These are phyloP conservation scores for Parasarocladium wereldwijsianum DNA, from an alignment of 2,329 filamentous ascomycete genomes.

Conservation along the genomic window DNA sequence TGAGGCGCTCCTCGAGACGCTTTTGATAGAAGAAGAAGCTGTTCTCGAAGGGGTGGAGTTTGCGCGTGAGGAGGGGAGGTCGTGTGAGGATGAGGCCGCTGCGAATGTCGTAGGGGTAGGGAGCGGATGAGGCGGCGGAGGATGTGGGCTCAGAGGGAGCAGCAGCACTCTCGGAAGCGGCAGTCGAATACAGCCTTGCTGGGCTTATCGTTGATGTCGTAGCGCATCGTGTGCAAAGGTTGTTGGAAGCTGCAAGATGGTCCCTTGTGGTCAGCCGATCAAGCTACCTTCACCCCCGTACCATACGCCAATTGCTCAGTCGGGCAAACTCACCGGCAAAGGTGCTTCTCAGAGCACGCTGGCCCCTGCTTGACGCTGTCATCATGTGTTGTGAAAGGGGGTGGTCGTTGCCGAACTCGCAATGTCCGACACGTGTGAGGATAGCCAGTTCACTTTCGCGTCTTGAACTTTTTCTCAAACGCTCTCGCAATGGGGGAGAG, in stretches of 20 bases:
- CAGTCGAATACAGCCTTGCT: slow-evolving; percentile 17
- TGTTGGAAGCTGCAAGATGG: slow-evolving; percentile 14
- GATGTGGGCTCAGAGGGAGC: slow-evolving; percentile 9
- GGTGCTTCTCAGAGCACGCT: slow-evolving; percentile 31
- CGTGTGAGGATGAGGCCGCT: slow-evolving; percentile 74
- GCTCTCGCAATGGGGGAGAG: background rate
- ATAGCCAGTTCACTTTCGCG: slow-evolving; percentile 5
- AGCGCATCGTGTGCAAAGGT: slow-evolving; percentile 23
- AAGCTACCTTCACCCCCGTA: slow-evolving; percentile 8
- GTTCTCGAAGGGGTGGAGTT: slow-evolving; percentile 77
- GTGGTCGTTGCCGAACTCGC: slow-evolving; percentile 7
- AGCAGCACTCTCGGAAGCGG: slow-evolving; percentile 8
- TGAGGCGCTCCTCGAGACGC: slow-evolving; percentile 83
- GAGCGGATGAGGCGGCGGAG: slow-evolving; percentile 8
- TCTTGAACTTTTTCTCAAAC: slow-evolving; percentile 12
- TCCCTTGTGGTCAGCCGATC: slow-evolving; percentile 5
- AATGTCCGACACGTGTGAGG: slow-evolving; percentile 7
- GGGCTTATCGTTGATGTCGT: slow-evolving; percentile 13
- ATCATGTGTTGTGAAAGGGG: slow-evolving; percentile 16
- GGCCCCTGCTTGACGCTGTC: slow-evolving; percentile 43
- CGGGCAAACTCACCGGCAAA: slow-evolving; percentile 30
- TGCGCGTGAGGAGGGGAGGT: slow-evolving; percentile 71
- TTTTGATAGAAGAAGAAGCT: slow-evolving; percentile 96
- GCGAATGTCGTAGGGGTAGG: slow-evolving; percentile 30
- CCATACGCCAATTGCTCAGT: slow-evolving; percentile 1